phyloP scores from a whole-genome alignment of 371 early-diverging fungal species.

The Zopfochytrium polystomum region DNA sequence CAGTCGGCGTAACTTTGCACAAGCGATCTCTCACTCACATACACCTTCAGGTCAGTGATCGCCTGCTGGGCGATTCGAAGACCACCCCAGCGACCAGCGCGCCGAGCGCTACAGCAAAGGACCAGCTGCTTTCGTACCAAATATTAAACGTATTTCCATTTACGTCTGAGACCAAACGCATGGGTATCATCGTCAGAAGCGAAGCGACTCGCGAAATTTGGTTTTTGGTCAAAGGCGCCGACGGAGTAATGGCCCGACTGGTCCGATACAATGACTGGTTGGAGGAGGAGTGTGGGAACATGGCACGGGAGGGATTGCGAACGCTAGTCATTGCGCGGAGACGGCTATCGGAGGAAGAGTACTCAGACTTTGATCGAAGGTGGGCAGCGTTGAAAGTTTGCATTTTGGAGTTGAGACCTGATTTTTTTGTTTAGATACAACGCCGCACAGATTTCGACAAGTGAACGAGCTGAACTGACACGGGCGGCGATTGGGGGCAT shows the following conservation, averaged over 20 bases:
- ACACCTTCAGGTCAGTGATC: conserved; percentile 1
- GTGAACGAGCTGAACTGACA: conserved; percentile 69
- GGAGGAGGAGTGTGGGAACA: conserved; percentile 98
- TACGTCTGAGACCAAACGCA: conserved; percentile 96
- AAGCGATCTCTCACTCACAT: conserved; percentile 37
- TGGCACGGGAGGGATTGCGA: conserved; percentile 98
- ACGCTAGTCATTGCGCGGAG: conserved; percentile 96
- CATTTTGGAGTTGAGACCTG: background rate
- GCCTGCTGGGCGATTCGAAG: conserved; percentile 6
- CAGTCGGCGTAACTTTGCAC: conserved; percentile 82
- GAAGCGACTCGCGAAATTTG: conserved; percentile 51
- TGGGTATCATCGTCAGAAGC: conserved; percentile 95
- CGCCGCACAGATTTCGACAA: conserved; percentile 67
- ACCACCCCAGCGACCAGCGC: background rate
- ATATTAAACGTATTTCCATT: conserved; percentile 96
- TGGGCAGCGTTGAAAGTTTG: conserved; percentile 19
- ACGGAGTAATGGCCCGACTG: conserved; percentile 90
- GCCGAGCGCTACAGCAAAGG: background rate
- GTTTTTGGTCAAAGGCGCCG: conserved; percentile 88
- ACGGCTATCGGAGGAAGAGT: conserved; percentile 71
- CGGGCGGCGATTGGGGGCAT: conserved; percentile 67
- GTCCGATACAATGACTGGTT: conserved; percentile 97
- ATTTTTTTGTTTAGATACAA: conserved; percentile 60
- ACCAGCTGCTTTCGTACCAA: conserved; percentile 43
- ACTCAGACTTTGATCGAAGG: conserved; percentile 62